phyloP scores from a whole-genome alignment of 495 filamentous ascomycete genomes.

The Trichoderma reesei region DNA sequence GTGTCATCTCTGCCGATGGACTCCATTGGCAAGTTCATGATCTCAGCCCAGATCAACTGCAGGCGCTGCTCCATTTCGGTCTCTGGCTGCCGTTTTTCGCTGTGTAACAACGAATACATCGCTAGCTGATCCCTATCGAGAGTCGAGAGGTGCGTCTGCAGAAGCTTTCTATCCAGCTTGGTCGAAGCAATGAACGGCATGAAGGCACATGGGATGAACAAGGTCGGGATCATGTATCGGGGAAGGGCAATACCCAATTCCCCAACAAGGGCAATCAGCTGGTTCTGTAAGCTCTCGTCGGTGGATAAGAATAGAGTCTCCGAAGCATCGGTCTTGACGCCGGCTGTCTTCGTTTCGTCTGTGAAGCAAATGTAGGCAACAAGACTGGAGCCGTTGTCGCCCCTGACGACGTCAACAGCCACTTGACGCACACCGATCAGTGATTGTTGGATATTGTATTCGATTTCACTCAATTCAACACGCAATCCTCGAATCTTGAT shows the following conservation, averaged over 20 bases:
- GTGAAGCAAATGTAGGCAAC: slow-evolving; percentile 3
- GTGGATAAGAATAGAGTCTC: background rate
- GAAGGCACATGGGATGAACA: slow-evolving; percentile 13
- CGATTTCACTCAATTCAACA: slow-evolving; percentile 34
- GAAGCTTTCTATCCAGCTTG: background rate
- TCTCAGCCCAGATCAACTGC: slow-evolving; percentile 35
- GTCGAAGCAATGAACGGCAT: slow-evolving; percentile 2
- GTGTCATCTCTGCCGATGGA: slow-evolving; percentile 18
- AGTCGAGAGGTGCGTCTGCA: background rate
- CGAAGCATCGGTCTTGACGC: background rate
- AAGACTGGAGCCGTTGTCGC: background rate
- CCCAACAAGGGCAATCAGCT: background rate
- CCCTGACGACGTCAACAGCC: slow-evolving; percentile 35
- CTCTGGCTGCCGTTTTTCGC: background rate
- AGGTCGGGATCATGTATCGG: slow-evolving; percentile 19
- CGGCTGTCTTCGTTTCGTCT: background rate
- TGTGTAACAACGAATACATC: slow-evolving; percentile 6
- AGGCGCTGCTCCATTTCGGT: slow-evolving; percentile 21
- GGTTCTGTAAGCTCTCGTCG: background rate
- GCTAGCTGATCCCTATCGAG: slow-evolving; percentile 9
- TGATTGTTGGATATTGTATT: slow-evolving; percentile 15
- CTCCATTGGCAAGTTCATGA: slow-evolving; percentile 28
- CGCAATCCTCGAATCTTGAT: slow-evolving; percentile 22
- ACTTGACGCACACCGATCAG: slow-evolving; percentile 23
- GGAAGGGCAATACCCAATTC: slow-evolving; percentile 11